These are phyloP conservation scores for Castanea crenata DNA, from an alignment of 306 rosid genomes.

Conservation along the genomic window DNA sequence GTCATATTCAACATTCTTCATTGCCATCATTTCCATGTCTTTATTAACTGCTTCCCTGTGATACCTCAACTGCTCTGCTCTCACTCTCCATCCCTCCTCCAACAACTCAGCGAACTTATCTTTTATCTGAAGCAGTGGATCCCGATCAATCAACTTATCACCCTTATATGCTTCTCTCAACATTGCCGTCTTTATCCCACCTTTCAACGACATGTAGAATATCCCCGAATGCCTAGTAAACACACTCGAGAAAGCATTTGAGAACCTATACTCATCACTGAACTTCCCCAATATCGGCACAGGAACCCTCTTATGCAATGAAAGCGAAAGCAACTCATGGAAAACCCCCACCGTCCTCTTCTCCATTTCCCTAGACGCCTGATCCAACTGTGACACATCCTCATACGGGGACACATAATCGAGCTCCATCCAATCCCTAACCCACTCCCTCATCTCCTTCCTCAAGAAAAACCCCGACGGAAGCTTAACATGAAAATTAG, in stretches of 20 bases:
- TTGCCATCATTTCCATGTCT: constrained; percentile 48
- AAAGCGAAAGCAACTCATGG: constrained; percentile 68
- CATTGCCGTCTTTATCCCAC: constrained; percentile 78
- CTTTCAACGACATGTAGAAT: constrained; percentile 82
- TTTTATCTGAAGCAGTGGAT: constrained; percentile 71
- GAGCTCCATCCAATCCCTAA: constrained; percentile 91
- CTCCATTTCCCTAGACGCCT: constrained; percentile 71
- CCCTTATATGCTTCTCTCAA: constrained; percentile 72
- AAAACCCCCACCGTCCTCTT: constrained; percentile 51
- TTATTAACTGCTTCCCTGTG: constrained; percentile 41
- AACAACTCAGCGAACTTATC: constrained; percentile 65
- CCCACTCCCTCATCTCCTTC: constrained; percentile 92
- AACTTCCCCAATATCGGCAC: constrained; percentile 82
- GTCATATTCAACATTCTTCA: constrained; percentile 16
- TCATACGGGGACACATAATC: constrained; percentile 71
- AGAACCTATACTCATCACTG: constrained; percentile 71
- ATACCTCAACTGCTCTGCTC: constrained; percentile 43
- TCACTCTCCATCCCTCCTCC: constrained; percentile 79
- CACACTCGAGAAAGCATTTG: constrained; percentile 62
- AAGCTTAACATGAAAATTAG: constrained; percentile 66
- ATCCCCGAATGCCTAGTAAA: constrained; percentile 87
- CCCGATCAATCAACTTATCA: constrained; percentile 59
- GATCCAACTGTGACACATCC: constrained; percentile 60
- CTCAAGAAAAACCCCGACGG: constrained; percentile 69
- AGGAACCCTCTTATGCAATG: constrained; percentile 66